A percentile compares a stretch with the other conserved stretches of the same genome.
Conservation (phyloP, 2,329 filamentous ascomycete species). For the Chrysoporthe deuterocubensis region DNA sequence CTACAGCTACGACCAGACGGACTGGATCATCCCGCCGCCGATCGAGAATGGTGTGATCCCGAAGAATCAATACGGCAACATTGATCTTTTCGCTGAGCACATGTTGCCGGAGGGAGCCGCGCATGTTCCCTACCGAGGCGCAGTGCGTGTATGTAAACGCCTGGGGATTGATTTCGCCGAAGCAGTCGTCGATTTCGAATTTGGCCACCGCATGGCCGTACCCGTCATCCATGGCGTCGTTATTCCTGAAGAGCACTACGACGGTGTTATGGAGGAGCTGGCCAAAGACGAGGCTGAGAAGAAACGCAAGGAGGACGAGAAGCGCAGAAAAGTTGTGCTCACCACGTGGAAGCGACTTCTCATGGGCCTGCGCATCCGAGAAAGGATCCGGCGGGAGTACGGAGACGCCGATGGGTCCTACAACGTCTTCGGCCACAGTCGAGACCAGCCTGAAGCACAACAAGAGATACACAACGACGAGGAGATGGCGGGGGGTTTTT, state of each 20-base stretch:
- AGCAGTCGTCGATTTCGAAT: constrained; percentile 95
- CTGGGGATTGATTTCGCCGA: constrained; percentile 89
- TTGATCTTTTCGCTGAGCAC: constrained; percentile 90
- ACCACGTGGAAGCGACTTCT: constrained; percentile 85
- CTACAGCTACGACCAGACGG: constrained; percentile 83
- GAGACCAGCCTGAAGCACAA: constrained; percentile 38
- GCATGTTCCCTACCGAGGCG: constrained; percentile 80
- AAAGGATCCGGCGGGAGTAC: constrained; percentile 78
- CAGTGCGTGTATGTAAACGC: constrained; percentile 79
- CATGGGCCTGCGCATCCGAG: constrained; percentile 80
- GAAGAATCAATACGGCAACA: constrained; percentile 94
- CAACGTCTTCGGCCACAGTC: constrained; percentile 60
- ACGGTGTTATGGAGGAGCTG: constrained; percentile 76
- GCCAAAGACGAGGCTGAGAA: constrained; percentile 76
- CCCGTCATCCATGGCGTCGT: constrained; percentile 91
- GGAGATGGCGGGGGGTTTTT: constrained; percentile 64
- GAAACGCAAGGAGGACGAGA: constrained; percentile 79
- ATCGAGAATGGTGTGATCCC: constrained; percentile 86
- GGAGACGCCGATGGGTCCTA: constrained; percentile 58
- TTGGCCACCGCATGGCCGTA: constrained; percentile 91
- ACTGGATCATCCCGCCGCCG: constrained; percentile 91
- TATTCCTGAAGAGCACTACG: constrained; percentile 78
- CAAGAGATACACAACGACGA: constrained; percentile 42
- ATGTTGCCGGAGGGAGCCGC: constrained; percentile 85
- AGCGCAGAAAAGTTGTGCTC: constrained; percentile 74